phyloP scores from a whole-genome alignment of 1,284 basidiomycete species.

The Hemileia vastatrix region DNA sequence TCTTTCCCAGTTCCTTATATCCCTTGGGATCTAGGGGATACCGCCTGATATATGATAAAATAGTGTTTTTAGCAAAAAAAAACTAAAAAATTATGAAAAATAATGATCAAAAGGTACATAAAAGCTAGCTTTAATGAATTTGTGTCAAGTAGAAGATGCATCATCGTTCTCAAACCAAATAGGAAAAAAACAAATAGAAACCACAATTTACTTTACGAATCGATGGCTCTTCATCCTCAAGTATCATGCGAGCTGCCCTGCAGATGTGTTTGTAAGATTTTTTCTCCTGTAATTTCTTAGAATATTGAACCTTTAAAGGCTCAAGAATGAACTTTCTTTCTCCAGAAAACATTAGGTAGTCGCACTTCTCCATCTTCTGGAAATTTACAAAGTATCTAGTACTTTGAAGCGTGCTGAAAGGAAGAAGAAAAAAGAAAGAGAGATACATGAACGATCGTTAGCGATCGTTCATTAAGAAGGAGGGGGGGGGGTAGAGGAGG shows the following conservation, averaged over 20 bases:
- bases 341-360: too few species aligned
- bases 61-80: slow-evolving; percentile 1
- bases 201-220: slow-evolving; percentile 6
- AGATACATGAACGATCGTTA: too few species aligned
- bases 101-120: not conserved
- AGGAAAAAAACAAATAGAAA: not conserved
- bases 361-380: too few species aligned
- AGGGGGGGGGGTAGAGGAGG: too few species aligned
- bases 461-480: too few species aligned
- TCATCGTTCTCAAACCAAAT: not conserved
- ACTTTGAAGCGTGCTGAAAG: not conserved
- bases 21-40: slow-evolving; percentile 12
- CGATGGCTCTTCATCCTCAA: slow-evolving; percentile 14
- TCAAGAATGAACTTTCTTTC: slow-evolving; percentile 1
- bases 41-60: not conserved
- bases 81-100: not conserved
- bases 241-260: slow-evolving; percentile 2
- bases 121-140: not conserved
- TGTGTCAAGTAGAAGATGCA: not conserved
- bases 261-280: slow-evolving; percentile 1
- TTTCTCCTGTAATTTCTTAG: not conserved
- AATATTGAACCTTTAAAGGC: slow-evolving; percentile 6
- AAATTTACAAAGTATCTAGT: slow-evolving; percentile 7
- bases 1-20: slow-evolving; percentile 14
- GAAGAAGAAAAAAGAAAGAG: not conserved